Evolutionary conservation across 805 yeast genomes (phyloP).

Genomic region (Saccharomyces kudriavzevii): DNA sequence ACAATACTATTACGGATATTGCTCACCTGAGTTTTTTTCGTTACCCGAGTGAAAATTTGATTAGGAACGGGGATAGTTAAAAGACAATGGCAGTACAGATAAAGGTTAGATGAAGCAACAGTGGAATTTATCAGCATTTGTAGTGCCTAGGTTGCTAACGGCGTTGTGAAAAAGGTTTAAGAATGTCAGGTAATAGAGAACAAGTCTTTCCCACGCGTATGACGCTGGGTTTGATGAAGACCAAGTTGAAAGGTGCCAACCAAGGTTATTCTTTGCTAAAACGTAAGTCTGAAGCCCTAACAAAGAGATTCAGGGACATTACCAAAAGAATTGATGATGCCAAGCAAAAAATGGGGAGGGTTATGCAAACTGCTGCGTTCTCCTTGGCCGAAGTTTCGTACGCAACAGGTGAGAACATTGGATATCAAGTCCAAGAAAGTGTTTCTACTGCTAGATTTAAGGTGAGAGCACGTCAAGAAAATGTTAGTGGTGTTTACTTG

Average conservation of each 20-base stretch:
- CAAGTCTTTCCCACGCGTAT: slow-evolving; percentile 96
- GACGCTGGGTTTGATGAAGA: slow-evolving; percentile 93
- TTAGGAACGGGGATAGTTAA: neutral
- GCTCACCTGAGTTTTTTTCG: neutral
- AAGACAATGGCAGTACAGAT: neutral
- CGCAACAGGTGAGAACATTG: slow-evolving; percentile 94
- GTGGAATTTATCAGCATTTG: neutral
- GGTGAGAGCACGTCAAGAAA: slow-evolving; percentile 87
- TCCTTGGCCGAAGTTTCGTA: slow-evolving; percentile 95
- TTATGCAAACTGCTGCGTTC: slow-evolving; percentile 97
- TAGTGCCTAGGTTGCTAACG: neutral
- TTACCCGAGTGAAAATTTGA: neutral
- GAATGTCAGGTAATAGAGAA: slow-evolving; percentile 50
- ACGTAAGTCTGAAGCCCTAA: slow-evolving; percentile 93
- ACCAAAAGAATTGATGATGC: slow-evolving; percentile 91
- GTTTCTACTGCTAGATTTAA: slow-evolving; percentile 86
- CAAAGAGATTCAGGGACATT: slow-evolving; percentile 92
- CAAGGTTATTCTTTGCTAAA: slow-evolving; percentile 90
- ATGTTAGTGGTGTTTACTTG: slow-evolving; percentile 89
- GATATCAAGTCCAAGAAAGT: slow-evolving; percentile 91
- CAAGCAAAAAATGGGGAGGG: slow-evolving; percentile 94
- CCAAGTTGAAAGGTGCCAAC: slow-evolving; percentile 92
- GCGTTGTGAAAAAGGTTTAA: neutral
- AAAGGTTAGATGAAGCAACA: neutral
- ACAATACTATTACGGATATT: neutral